Evolutionary conservation across 345 rosid species (phyloP), one percentile per base, ranked within the genome.

Genomic region (Hibiscus trionum): DNA sequence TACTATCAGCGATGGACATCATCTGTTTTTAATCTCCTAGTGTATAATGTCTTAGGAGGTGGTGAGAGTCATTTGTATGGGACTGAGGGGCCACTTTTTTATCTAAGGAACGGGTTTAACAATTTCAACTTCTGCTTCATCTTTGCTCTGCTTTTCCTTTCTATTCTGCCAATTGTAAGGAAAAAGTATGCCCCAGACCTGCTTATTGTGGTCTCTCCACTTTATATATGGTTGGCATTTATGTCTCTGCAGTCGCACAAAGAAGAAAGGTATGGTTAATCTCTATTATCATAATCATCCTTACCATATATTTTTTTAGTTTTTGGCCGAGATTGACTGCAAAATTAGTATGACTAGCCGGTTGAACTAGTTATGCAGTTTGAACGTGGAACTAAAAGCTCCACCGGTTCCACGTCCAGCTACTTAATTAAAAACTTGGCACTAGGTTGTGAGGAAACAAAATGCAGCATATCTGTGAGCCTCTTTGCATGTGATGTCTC

Each of bases 201-300:
- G 78, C 80, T 92, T 60, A 77, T 92, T 82, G 97, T 91, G 65
- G 82, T 89, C 66, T 87, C 93, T 7, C 91, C 97, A 1, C 24
- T 37, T 33, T 61, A 31, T 60, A 86, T 95, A 66, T 95, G 99
- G 99, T 77, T 92, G 69, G 88, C 77, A 56, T 92, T 95, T 78
- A 95, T 95, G 97, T 90, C 97, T 69, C 83, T 87, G 85, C 97
- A 90, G 82, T 91, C 96, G 46, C 99, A 95, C 86, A 90, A 95
- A 84, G 97, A 95, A 87, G 97, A 95, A 85, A 92, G 97, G 99
- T 95, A 69, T 31, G 76, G 35, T 68, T 76, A 42, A 27, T 55
- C 47, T 52, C 70, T 70, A 27, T 59, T 14, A 60, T 17, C 27
- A 14, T 59, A 37, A 29, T 1, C 2, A 6, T 52, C 57, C 57